A percentile compares a stretch with the other conserved stretches of the same genome.
phyloP scores from a whole-genome alignment of 768 basidiomycete species.

The Cubamyces sp. region DNA sequence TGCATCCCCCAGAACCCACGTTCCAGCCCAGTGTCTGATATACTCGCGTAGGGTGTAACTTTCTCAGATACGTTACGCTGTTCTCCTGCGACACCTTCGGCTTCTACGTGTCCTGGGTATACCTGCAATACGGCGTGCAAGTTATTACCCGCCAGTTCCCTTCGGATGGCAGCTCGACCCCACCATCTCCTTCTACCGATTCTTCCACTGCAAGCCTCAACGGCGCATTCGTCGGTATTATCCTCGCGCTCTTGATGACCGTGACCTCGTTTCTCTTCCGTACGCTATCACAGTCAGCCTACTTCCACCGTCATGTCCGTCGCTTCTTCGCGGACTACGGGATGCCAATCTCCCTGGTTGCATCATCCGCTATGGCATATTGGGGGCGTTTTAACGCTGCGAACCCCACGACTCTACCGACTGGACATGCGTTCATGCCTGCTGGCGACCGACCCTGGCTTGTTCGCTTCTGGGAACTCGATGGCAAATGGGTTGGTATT shows the following conservation, averaged over 20 bases:
- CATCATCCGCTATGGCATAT: slow-evolving; percentile 77
- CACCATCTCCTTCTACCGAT: slow-evolving; percentile 22
- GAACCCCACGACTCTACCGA: slow-evolving; percentile 68
- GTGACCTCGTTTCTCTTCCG: slow-evolving; percentile 76
- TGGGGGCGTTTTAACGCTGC: slow-evolving; percentile 77
- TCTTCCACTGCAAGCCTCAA: slow-evolving; percentile 39
- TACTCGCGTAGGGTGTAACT: slow-evolving; percentile 67
- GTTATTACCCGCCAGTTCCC: slow-evolving; percentile 75
- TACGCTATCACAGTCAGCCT: slow-evolving; percentile 58
- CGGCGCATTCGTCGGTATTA: slow-evolving; percentile 64
- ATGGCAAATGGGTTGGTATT: slow-evolving; percentile 86
- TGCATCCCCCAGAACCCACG: not conserved
- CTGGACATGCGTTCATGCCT: slow-evolving; percentile 68
- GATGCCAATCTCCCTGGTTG: slow-evolving; percentile 86
- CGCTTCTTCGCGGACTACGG: slow-evolving; percentile 86
- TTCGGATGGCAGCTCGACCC: not conserved
- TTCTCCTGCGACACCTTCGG: slow-evolving; percentile 94
- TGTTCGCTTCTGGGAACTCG: slow-evolving; percentile 86
- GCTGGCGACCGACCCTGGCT: slow-evolving; percentile 80
- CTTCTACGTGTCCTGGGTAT: slow-evolving; percentile 91
- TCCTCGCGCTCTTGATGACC: slow-evolving; percentile 80
- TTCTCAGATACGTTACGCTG: slow-evolving; percentile 83
- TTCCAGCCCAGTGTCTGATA: slow-evolving; percentile 9
- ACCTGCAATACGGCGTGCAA: slow-evolving; percentile 88
- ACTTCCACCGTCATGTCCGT: slow-evolving; percentile 76